These are phyloP conservation scores for Buxus sempervirens DNA, from an alignment of 164 flowering plant genomes.

Conservation along the genomic window DNA sequence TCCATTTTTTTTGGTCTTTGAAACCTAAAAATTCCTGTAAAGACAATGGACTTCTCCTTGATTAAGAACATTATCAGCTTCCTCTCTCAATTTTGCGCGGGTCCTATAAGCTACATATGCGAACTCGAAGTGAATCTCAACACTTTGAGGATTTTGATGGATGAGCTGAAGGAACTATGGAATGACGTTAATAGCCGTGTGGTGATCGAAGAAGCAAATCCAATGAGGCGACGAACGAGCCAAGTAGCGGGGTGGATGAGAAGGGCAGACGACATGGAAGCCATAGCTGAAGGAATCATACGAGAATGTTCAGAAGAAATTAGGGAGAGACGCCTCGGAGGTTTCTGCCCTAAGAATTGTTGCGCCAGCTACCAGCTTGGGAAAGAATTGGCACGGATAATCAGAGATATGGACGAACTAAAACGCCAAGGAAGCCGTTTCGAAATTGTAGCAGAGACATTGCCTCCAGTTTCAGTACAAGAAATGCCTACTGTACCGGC, in stretches of 20 bases:
- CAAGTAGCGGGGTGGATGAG: neutral
- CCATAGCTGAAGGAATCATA: neutral
- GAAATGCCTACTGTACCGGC: neutral
- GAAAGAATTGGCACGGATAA: neutral
- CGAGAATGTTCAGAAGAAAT: no score
- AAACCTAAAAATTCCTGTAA: no score
- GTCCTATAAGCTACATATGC: neutral
- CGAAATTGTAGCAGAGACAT: neutral
- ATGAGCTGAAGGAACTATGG: neutral
- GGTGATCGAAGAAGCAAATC: neutral
- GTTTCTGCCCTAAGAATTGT: neutral
- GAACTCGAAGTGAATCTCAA: neutral
- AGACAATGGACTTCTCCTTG: no score
- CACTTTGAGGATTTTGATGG: neutral
- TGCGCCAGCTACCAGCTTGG: neutral
- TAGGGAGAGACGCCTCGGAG: neutral
- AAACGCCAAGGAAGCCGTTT: neutral
- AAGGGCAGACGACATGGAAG: neutral
- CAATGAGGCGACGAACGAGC: neutral
- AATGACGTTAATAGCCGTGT: neutral
- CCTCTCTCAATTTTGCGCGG: no score
- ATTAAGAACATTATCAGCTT: no score
- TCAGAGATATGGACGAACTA: neutral
- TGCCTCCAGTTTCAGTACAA: neutral
- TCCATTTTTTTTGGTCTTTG: no score